Conservation (phyloP, 2,329 filamentous ascomycete genomes). For the Penicillium nordicum region DNA sequence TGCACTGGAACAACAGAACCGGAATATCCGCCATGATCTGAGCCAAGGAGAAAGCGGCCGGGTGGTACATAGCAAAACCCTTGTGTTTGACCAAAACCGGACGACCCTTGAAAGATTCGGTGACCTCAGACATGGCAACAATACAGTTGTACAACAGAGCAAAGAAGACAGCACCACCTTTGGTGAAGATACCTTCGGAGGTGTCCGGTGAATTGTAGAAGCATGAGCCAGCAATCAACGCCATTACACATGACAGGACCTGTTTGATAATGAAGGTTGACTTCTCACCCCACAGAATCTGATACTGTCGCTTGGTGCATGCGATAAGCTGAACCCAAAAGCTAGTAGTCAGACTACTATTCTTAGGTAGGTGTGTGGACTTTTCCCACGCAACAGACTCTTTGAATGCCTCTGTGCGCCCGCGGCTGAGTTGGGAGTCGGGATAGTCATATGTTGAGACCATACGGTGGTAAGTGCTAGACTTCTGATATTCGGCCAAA, state of each 20-base stretch:
- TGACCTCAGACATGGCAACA: conserved; percentile 63
- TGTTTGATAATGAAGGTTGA: conserved; percentile 62
- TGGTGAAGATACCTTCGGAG: conserved; percentile 59
- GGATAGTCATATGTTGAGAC: conserved; percentile 57
- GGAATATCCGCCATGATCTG: conserved; percentile 48
- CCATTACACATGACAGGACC: conserved; percentile 54
- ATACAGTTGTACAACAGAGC: conserved; percentile 59
- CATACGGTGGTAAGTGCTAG: conserved; percentile 51
- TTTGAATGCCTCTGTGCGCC: conserved; percentile 53
- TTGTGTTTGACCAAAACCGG: conserved; percentile 58
- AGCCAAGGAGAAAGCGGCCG: conserved; percentile 38
- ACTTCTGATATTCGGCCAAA: conserved; percentile 50
- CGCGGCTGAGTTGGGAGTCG: conserved; percentile 40
- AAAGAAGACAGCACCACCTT: conserved; percentile 62
- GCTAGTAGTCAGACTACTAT: conserved; percentile 54
- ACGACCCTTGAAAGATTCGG: conserved; percentile 57
- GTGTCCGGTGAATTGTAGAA: conserved; percentile 63
- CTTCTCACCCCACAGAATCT: conserved; percentile 63
- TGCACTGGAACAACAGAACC: conserved; percentile 56
- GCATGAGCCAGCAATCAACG: conserved; percentile 61
- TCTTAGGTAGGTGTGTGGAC: conserved; percentile 50
- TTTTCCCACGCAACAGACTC: conserved; percentile 54
- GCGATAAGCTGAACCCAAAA: conserved; percentile 55
- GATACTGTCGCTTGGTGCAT: conserved; percentile 58
- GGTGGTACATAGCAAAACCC: conserved; percentile 56